Evolutionary conservation across 1,284 basidiomycete genomes (phyloP).

Genomic region (Ganoderma multipileum): DNA sequence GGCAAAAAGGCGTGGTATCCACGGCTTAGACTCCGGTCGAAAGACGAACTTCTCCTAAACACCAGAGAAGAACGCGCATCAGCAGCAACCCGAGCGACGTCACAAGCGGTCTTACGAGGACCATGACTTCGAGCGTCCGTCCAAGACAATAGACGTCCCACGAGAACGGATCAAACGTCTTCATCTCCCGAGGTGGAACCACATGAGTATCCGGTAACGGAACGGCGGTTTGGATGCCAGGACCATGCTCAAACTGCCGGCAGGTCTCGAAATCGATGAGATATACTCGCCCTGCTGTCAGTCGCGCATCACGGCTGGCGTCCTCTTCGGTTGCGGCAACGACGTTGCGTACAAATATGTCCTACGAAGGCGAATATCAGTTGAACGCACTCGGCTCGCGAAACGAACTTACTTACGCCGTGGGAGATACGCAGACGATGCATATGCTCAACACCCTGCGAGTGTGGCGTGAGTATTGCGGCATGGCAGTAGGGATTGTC

Average conservation of each 20-base stretch:
- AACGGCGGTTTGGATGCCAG: background rate
- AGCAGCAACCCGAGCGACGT: background rate
- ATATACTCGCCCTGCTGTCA: background rate
- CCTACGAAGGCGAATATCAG: background rate
- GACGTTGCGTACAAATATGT: background rate
- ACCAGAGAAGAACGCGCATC: background rate
- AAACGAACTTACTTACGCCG: background rate
- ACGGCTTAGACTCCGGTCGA: background rate
- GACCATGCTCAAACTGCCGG: background rate
- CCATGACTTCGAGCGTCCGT: background rate
- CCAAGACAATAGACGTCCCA: constrained; percentile 3
- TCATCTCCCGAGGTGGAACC: background rate
- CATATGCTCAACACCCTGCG: background rate
- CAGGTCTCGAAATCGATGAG: background rate
- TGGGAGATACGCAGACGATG: background rate
- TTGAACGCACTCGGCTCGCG: background rate
- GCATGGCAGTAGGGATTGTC: too few species aligned
- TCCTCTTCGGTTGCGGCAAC: background rate
- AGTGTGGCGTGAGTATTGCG: background rate
- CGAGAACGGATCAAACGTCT: background rate
- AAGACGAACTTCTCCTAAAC: background rate
- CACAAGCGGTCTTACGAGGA: background rate
- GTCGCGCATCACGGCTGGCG: background rate
- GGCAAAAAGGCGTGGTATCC: background rate
- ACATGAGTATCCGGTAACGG: background rate